These are phyloP conservation scores for Neurospora sp. DNA, from an alignment of 2,329 filamentous ascomycete species.

Conservation along the genomic window DNA sequence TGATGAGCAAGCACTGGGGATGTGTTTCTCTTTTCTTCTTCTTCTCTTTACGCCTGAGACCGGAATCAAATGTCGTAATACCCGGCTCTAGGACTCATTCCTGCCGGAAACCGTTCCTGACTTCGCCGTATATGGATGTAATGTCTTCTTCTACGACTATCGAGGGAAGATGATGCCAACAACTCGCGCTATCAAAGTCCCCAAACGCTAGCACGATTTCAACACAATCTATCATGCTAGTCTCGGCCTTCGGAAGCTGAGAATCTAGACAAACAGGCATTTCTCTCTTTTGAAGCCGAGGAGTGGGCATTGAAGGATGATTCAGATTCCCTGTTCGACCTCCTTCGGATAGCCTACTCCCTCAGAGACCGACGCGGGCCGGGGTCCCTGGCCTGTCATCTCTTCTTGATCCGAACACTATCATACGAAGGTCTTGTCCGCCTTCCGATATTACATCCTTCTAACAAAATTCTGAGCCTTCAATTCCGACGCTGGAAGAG, in stretches of 20 bases:
- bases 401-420: background rate
- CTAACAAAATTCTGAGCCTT: background rate
- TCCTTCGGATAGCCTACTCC: background rate
- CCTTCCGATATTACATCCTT: background rate
- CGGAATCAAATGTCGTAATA: background rate
- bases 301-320: background rate
- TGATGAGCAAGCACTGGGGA: background rate
- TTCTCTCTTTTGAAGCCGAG: background rate
- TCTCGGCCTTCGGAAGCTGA: background rate
- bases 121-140: background rate
- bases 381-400: background rate
- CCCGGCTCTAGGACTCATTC: background rate
- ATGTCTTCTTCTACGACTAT: background rate
- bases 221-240: background rate
- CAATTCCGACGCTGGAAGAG: background rate
- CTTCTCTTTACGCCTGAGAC: background rate
- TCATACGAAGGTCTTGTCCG: background rate
- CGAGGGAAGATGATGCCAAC: background rate
- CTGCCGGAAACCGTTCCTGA: background rate
- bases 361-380: background rate
- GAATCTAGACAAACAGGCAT: background rate
- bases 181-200: background rate
- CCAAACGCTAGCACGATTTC: background rate
- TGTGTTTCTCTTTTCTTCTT: background rate
- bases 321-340: background rate